These are phyloP conservation scores for Albatrellus sp. DNA, from an alignment of 1,284 basidiomycete species.

Conservation along the genomic window DNA sequence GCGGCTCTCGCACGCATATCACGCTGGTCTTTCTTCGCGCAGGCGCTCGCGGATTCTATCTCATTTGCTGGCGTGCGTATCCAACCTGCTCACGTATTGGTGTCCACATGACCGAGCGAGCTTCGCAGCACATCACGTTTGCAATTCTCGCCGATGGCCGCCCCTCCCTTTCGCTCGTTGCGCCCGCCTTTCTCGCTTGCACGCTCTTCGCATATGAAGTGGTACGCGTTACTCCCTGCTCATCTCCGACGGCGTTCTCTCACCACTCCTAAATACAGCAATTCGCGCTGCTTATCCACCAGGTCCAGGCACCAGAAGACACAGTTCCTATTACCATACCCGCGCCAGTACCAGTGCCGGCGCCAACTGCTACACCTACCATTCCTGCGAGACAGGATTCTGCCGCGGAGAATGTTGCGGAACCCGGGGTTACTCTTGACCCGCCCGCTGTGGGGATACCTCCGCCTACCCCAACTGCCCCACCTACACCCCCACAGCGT, in stretches of 20 bases:
- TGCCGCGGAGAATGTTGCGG: slow-evolving; percentile 5
- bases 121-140: slow-evolving; percentile 58
- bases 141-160: slow-evolving; percentile 72
- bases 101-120: not conserved
- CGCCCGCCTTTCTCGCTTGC: slow-evolving; percentile 71
- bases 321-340: slow-evolving; percentile 18
- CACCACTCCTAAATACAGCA: slow-evolving; percentile 35
- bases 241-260: not conserved
- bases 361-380: slow-evolving; percentile 7
- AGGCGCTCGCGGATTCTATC: slow-evolving; percentile 68
- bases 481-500: slow-evolving; percentile 11
- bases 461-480: slow-evolving; percentile 13
- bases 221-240: slow-evolving; percentile 27
- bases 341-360: slow-evolving; percentile 12
- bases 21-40: slow-evolving; percentile 68
- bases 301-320: slow-evolving; percentile 75
- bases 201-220: slow-evolving; percentile 63
- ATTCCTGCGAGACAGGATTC: not conserved
- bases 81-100: too few species aligned
- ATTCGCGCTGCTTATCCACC: slow-evolving; percentile 69
- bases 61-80: slow-evolving; percentile 57
- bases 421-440: slow-evolving; percentile 12
- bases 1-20: slow-evolving; percentile 69
- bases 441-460: slow-evolving; percentile 11
- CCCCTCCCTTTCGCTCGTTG: slow-evolving; percentile 66